Evolutionary conservation across 345 rosid species (phyloP).

Genomic region (Brassica nigra): DNA sequence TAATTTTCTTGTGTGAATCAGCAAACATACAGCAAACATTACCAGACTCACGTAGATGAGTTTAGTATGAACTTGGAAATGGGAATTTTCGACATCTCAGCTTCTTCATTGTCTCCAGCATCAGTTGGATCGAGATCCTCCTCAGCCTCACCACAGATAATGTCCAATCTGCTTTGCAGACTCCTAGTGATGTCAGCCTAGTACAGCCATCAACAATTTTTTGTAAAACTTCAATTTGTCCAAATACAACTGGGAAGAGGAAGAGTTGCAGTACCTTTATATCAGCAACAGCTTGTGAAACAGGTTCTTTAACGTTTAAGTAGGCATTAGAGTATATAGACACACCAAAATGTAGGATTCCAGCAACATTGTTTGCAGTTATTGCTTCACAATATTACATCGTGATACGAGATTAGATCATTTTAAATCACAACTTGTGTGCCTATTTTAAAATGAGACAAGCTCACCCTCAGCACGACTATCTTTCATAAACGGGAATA

Average conservation of each 20-base stretch:
- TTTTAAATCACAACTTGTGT: not conserved
- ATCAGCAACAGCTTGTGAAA: conserved; percentile 77
- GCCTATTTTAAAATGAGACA: too few species aligned
- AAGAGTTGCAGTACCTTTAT: conserved; percentile 56
- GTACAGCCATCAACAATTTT: not conserved
- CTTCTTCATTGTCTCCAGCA: conserved; percentile 39
- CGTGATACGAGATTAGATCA: conserved; percentile 31
- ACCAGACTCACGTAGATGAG: conserved; percentile 55
- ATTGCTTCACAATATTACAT: conserved; percentile 53
- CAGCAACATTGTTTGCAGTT: conserved; percentile 59
- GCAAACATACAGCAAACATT: conserved; percentile 15
- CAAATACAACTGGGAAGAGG: not conserved
- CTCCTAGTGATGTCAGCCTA: conserved; percentile 82
- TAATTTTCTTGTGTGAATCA: not conserved
- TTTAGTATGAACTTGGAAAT: conserved; percentile 49
- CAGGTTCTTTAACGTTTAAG: conserved; percentile 68
- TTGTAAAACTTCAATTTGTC: not conserved
- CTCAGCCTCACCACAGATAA: conserved; percentile 77
- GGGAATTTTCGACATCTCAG: conserved; percentile 37
- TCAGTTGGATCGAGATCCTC: conserved; percentile 44
- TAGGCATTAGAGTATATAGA: conserved; percentile 70
- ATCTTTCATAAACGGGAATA: conserved; percentile 70
- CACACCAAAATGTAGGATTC: conserved; percentile 63
- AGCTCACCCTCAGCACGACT: conserved; percentile 44
- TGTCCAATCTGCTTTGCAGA: conserved; percentile 83